Evolutionary conservation across 1,139 yeast species (phyloP).

Genomic region (Taphrina communis): DNA sequence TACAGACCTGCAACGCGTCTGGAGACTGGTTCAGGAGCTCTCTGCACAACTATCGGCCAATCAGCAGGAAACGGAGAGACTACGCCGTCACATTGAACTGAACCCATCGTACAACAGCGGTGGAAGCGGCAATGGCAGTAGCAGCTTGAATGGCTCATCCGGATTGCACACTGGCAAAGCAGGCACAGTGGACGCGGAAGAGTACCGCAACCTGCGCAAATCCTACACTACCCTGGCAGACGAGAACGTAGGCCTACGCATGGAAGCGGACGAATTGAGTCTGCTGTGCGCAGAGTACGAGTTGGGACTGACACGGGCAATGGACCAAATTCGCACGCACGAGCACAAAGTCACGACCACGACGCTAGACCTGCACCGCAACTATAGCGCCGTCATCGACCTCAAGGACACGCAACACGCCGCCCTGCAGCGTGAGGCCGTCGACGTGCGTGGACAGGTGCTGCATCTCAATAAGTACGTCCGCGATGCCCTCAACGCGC

Average conservation of each 20-base stretch:
- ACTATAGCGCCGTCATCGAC: constrained; percentile 10
- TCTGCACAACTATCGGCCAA: constrained; percentile 35
- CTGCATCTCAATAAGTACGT: constrained; percentile 8
- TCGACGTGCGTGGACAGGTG: constrained; percentile 18
- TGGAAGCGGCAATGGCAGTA: neutral
- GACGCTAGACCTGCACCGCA: constrained; percentile 19
- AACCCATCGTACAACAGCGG: neutral
- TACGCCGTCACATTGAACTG: constrained; percentile 28
- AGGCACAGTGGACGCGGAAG: constrained; percentile 6
- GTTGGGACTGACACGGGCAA: constrained; percentile 20
- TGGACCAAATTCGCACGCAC: constrained; percentile 31
- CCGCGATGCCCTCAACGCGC: constrained; percentile 21
- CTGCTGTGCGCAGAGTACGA: constrained; percentile 32
- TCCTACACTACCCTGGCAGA: constrained; percentile 12
- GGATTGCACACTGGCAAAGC: neutral
- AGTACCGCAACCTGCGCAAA: constrained; percentile 3
- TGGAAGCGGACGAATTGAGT: constrained; percentile 20
- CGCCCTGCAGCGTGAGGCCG: constrained; percentile 4
- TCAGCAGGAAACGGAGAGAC: constrained; percentile 36
- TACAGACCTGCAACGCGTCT: constrained; percentile 37
- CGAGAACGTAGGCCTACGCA: constrained; percentile 14
- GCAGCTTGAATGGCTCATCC: constrained; percentile 3
- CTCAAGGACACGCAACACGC: constrained; percentile 4
- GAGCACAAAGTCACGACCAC: constrained; percentile 24
- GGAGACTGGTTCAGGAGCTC: constrained; percentile 39